Evolutionary conservation across 768 basidiomycete genomes (phyloP), one percentile per base, ranked within the genome.

Genomic region (Pleurotus platypus): DNA sequence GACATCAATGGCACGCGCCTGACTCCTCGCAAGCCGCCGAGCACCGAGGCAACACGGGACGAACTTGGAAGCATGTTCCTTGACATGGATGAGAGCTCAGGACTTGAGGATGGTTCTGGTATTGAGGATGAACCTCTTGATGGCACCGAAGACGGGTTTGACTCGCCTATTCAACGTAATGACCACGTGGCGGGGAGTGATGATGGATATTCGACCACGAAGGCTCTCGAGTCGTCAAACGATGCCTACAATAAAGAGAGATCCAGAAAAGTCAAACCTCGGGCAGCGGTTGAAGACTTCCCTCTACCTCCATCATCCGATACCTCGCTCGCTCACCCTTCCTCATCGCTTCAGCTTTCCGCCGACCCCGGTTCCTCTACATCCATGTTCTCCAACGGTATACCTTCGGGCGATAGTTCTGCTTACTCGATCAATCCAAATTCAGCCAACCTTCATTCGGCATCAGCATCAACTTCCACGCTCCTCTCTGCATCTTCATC

Each of bases 41-140:
- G 51, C n/a, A 5, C 51, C n/a, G 51, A 54, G 11, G 46, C 16
- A n/a, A 13, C 45, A 38, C 12, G 47, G 30, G 30, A 39, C 43
- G 63, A 60, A 11, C 61, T 56, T 63, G 67, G 67, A 67, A 78
- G 72, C 66, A 83, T 89, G 64, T 91, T 90, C 66, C 71, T 90
- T 49, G 88, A 91, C 63, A 70, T 89, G 71, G 82, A 78, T 16
- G 83, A 81, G 30, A 78, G 77, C 38, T 77, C 75, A 56, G 78
- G 73, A 39, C 70, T 69, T 20, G 76, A 74, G 24, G 75, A 77
- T 18, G 74, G 74, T 46, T 71, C 74, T 26, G 80, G 77, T 40
- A 69, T 69, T 16, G 75, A 77, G 39, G 72, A 74, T 35, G 70
- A 68, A 24, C 62, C 66, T n/a, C 62, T 51, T 4, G 65, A 66